Conservation (phyloP, 306 rosid species). For the Cucumis sativus region DNA sequence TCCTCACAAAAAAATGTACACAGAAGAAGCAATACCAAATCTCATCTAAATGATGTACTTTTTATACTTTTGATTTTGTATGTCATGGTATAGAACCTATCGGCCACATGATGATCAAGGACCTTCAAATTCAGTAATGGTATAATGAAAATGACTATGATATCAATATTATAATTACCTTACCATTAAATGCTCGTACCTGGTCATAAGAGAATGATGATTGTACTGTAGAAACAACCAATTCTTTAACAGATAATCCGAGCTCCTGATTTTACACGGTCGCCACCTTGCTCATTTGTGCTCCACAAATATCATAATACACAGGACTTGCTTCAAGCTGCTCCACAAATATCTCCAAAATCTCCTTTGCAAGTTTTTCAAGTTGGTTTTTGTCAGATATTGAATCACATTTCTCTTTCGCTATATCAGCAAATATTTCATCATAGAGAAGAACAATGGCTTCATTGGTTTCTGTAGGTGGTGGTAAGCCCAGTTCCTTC, state of each 20-base stretch:
- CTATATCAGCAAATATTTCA: conserved; percentile 48
- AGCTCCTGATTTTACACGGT: not conserved
- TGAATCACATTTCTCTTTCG: conserved; percentile 15
- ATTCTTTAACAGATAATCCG: not conserved
- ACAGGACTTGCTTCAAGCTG: conserved; percentile 73
- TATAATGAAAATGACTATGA: not conserved
- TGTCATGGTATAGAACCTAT: not conserved
- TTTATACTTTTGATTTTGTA: not conserved
- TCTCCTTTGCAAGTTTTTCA: conserved; percentile 34
- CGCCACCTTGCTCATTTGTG: conserved; percentile 9
- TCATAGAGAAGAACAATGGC: conserved; percentile 54
- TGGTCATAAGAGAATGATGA: not conserved
- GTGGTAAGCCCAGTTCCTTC: conserved; percentile 62
- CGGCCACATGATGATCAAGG: not conserved
- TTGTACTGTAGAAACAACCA: not conserved
- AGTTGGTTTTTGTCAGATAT: conserved; percentile 30
- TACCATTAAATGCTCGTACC: not conserved
- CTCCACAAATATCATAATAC: conserved; percentile 43
- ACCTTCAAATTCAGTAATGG: not conserved
- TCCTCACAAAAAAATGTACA: not conserved
- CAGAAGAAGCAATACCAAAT: not conserved
- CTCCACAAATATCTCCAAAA: conserved; percentile 51
- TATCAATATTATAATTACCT: not conserved
- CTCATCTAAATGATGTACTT: not conserved
- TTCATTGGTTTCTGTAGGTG: conserved; percentile 39